Conservation (phyloP, 441 rosid genomes). For the Syzygium malaccense region DNA sequence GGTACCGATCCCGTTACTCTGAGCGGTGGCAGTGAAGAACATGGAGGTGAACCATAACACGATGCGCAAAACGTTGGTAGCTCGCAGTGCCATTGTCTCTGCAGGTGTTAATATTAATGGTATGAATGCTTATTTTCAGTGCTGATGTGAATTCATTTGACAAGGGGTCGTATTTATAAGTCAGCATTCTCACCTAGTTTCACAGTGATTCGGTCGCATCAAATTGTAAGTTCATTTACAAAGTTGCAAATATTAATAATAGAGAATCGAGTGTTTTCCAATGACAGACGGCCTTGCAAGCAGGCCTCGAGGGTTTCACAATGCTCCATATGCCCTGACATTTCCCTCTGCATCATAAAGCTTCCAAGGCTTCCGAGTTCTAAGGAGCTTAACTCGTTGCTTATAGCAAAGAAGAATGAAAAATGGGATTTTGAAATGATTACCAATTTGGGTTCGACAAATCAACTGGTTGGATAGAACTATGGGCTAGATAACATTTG, state of each 20-base stretch:
- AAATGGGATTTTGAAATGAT: neutral
- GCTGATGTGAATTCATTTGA: neutral
- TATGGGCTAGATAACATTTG: neutral
- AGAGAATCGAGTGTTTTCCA: neutral
- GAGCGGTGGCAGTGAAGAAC: neutral
- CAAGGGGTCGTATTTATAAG: neutral
- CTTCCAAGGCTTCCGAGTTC: neutral
- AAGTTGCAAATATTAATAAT: neutral
- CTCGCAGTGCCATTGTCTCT: neutral
- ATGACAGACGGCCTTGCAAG: neutral
- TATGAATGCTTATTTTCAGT: accelerated
- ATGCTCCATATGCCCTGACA: neutral
- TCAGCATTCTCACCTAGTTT: neutral
- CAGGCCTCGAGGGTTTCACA: neutral
- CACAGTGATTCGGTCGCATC: neutral
- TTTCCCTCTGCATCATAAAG: neutral
- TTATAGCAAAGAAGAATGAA: neutral
- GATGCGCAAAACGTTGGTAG: neutral
- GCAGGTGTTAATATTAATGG: neutral
- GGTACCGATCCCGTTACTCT: neutral
- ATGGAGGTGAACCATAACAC: neutral
- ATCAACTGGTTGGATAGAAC: neutral
- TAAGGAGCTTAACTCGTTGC: neutral
- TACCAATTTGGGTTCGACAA: neutral
- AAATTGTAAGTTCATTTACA: neutral